A percentile compares a stretch with the other conserved stretches of the same genome.
Evolutionary conservation across 208 protist species (phyloP).

Genomic region (Crithidia fasciculata): DNA sequence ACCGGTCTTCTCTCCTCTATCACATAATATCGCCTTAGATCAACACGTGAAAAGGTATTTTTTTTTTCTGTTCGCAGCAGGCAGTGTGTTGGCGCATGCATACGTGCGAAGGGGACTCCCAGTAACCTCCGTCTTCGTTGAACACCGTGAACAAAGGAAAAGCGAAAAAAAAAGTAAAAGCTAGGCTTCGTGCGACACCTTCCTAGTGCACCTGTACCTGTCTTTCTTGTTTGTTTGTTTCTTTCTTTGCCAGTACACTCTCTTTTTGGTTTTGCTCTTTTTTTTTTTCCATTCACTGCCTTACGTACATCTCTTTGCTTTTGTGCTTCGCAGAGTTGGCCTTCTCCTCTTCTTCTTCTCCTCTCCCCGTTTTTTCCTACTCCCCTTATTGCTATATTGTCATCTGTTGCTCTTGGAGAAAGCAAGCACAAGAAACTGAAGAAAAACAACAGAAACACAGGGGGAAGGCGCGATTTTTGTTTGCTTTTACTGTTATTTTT

Average conservation of each 20-base stretch:
- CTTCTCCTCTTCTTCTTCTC: neutral
- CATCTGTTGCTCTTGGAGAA: too few relatives aligned
- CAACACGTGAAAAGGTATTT: neutral
- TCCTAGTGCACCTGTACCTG: neutral
- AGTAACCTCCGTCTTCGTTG: too few relatives aligned
- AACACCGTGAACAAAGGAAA: too few relatives aligned
- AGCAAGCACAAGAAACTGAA: too few relatives aligned
- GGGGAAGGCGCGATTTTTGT: too few relatives aligned
- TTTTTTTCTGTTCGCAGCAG: neutral
- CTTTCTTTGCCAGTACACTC: neutral
- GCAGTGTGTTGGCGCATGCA: neutral
- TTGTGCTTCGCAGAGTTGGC: neutral
- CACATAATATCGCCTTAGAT: neutral
- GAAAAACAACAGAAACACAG: too few relatives aligned
- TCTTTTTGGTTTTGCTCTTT: slow-evolving; percentile 4
- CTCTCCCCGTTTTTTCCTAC: neutral
- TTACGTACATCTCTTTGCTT: neutral
- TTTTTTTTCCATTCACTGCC: neutral
- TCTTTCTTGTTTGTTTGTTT: slow-evolving; percentile 6
- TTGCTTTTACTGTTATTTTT: too few relatives aligned
- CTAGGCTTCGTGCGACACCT: too few relatives aligned
- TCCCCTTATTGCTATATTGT: too few relatives aligned
- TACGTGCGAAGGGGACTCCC: too few relatives aligned
- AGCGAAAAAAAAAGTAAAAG: too few relatives aligned
- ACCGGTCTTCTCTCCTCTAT: too few relatives aligned